Conservation (phyloP, 2,329 filamentous ascomycete genomes). For the Sclerotinia minor region DNA sequence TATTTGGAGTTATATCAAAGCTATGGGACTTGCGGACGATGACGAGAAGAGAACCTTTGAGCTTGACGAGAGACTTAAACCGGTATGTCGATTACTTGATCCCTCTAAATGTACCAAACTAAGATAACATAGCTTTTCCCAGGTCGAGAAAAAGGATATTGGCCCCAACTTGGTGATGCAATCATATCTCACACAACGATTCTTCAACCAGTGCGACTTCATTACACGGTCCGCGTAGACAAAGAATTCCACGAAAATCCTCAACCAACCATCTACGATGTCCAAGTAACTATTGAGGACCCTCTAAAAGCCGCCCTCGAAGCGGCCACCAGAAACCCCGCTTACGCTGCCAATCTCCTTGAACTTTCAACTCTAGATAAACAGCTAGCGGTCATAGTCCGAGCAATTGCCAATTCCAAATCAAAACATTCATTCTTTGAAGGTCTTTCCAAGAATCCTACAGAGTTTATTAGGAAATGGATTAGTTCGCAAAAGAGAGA, state of each 20-base stretch:
- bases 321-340: slow-evolving; percentile 66
- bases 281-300: slow-evolving; percentile 81
- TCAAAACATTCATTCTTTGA: slow-evolving; percentile 88
- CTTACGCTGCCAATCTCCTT: slow-evolving; percentile 70
- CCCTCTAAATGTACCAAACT: slow-evolving; percentile 32
- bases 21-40: slow-evolving; percentile 84
- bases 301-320: slow-evolving; percentile 69
- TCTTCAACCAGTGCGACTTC: slow-evolving; percentile 77
- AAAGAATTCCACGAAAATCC: slow-evolving; percentile 75
- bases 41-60: slow-evolving; percentile 92
- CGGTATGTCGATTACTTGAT: slow-evolving; percentile 53
- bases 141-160: slow-evolving; percentile 69
- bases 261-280: slow-evolving; percentile 82
- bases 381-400: slow-evolving; percentile 77
- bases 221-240: slow-evolving; percentile 93
- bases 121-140: slow-evolving; percentile 19
- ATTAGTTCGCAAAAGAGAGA: slow-evolving; percentile 78
- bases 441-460: slow-evolving; percentile 76
- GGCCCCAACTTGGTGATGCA: slow-evolving; percentile 81
- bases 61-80: slow-evolving; percentile 79
- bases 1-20: slow-evolving; percentile 91
- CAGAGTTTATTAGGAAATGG: slow-evolving; percentile 83
- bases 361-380: slow-evolving; percentile 79
- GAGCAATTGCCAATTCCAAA: slow-evolving; percentile 80
- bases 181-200: slow-evolving; percentile 76